Evolutionary conservation across 768 basidiomycete species (phyloP), one percentile per base, ranked within the genome.

Genomic region (Tylopilus intermedius): DNA sequence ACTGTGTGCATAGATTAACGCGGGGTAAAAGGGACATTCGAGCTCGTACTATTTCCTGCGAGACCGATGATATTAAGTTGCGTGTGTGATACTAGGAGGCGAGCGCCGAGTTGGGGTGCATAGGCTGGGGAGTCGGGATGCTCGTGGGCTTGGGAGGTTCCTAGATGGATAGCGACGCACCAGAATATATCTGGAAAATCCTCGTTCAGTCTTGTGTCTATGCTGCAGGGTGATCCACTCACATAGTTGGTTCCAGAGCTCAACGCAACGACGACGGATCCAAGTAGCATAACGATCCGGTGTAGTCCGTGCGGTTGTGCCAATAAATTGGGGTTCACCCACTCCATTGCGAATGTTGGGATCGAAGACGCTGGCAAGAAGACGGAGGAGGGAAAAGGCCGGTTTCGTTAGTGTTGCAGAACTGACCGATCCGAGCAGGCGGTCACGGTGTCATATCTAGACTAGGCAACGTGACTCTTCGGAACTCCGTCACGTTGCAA

Each of bases 81-180:
- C 0, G 92, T 94, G 50, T 94, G 88, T 4, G 80, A 79, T 47
- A 94, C 79, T 43, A 77, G 73, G 15, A 95, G 78, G 38, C 82
- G 79, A n/a, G 82, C 71, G 1, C 88, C 89, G 5, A 95, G 78
- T 65, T 95, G 92, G 0, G 93, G 92, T 2, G 88, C 82, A 66
- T 94, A 96, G 18, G 90, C 92, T 84, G 55, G 54, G 33, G 33
- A 30, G 9, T 30, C 24, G 21, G 38, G 40, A 49, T 18, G 22
- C 47, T 49, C 47, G 52, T 45, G 14, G 8, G 29, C 29, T 21
- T 2, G 22, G 6, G 4, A 29, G 10, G 1, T 13, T 8, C 0
- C 8, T 15, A 14, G 1, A 7, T 7, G 18, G 45, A 21, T 8
- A 18, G 46, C 18, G 13, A 51, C 64, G 8, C 33, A 67, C 67